Base-by-base conservation (phyloP, 139 green algal species). In the Picochlorum sp. region DNA sequence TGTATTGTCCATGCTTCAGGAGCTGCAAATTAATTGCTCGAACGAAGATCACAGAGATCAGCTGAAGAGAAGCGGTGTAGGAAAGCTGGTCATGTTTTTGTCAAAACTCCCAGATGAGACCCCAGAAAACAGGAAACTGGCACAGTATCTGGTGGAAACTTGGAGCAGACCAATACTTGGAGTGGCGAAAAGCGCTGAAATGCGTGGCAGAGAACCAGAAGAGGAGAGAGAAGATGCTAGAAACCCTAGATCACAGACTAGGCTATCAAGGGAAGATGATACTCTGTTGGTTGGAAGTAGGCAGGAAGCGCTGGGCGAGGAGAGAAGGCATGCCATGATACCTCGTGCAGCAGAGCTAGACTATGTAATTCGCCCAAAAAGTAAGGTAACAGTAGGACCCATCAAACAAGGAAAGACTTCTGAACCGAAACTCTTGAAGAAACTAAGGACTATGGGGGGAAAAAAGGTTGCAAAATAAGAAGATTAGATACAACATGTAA, bases 81-180 rank as follows among this genome's bases (percentile, higher is more conserved):
- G 80, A 31, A 68, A 67, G 39, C 55, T 78, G 5, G 67, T 88
- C 31, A 85, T 88, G 80, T 88, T 88, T 58, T 57, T 87, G 26
- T 86, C 44, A 45, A 87, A 82, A 52, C 50, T 85, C 6, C 66
- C 77, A 18, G 80, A 88, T 25, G 80, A 87, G 52, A 80, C 66
- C 3, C 30, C 53, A 10, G 33, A 41, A 35, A 87, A 87, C 67
- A 59, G 65, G 24, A 73, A 59, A 30, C 43, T 83, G 26, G 78
- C 78, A 18, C 66, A 65, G 33, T 58, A 84, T 30, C 68, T 87
- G 22, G 69, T 87, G 18, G 65, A 88, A 40, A 66, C 60, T 41
- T 87, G 80, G 80, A 80, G 66, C 63, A 57, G 78, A n/a, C 79
- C 78, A 10, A 86, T 86, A 35, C 74, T 87, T 57, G 43, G 44